Percentiles rank a stretch among this genome's conserved stretches.
Conservation (phyloP, 306 rosid species). For the Lablab purpureus region DNA sequence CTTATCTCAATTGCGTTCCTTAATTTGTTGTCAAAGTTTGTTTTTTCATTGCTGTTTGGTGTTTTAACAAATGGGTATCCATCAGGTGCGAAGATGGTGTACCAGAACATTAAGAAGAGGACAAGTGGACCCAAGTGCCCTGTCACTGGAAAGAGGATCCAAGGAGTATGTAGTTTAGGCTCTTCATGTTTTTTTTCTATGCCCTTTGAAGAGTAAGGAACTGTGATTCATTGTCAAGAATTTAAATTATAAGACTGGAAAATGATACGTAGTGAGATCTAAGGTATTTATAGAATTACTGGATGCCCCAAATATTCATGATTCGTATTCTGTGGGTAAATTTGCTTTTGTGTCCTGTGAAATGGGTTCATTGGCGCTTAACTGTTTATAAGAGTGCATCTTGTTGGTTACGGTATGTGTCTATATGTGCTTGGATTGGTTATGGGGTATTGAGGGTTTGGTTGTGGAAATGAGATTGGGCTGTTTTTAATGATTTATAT, state of each 20-base stretch:
- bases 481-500: background rate
- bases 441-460: background rate
- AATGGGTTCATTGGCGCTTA: background rate
- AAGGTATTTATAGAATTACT: background rate
- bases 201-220: background rate
- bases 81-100: constrained; percentile 84
- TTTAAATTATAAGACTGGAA: background rate
- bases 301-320: background rate
- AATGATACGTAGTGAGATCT: background rate
- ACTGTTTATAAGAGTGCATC: background rate
- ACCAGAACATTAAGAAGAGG: constrained; percentile 88
- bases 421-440: background rate
- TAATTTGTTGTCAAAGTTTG: background rate
- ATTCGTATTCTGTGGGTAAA: background rate
- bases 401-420: background rate
- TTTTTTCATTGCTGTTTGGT: constrained; percentile 2
- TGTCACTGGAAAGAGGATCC: constrained; percentile 94
- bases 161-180: constrained; percentile 63
- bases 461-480: background rate
- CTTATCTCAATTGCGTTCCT: background rate
- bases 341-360: background rate
- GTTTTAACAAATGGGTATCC: constrained; percentile 3
- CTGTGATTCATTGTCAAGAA: background rate
- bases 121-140: constrained; percentile 97
- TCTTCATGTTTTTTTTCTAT: background rate